Evolutionary conservation across 228 moss, liverwort and hornwort species (phyloP).

Genomic region (Sphagnum fallax): DNA sequence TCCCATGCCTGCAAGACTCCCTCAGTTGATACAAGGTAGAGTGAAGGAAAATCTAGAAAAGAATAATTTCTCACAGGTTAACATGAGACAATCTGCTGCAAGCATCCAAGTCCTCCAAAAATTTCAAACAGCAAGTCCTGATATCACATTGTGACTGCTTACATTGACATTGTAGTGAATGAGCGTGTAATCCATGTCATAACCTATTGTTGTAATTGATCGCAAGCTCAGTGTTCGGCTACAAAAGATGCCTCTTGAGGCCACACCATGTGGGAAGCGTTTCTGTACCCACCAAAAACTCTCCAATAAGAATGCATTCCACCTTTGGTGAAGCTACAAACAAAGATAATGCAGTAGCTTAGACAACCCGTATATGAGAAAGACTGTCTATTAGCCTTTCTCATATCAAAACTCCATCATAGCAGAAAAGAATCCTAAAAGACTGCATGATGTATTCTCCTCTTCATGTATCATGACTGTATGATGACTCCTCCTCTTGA

Average conservation of each 20-base stretch:
- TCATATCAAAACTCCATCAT: too few species aligned
- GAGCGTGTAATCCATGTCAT: constrained; percentile 93
- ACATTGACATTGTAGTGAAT: constrained; percentile 88
- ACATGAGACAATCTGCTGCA: too few species aligned
- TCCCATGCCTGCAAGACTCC: constrained; percentile 68
- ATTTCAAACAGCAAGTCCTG: too few species aligned
- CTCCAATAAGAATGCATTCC: background rate
- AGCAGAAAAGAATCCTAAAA: too few species aligned
- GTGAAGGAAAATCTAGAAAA: too few species aligned
- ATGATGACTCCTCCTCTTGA: background rate
- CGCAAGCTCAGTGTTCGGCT: constrained; percentile 80
- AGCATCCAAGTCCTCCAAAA: too few species aligned
- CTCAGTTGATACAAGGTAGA: background rate
- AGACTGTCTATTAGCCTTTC: too few species aligned
- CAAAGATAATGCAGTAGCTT: background rate
- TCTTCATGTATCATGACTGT: too few species aligned
- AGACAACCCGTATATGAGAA: too few species aligned
- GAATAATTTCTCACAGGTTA: too few species aligned
- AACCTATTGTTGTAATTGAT: constrained; percentile 86
- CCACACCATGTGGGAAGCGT: constrained; percentile 74
- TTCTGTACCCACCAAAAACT: constrained; percentile 38
- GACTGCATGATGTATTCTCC: too few species aligned
- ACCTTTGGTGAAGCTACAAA: background rate
- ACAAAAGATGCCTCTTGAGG: constrained; percentile 85
- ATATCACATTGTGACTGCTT: constrained; percentile 7